Evolutionary conservation across 495 filamentous ascomycete species (phyloP), one percentile per base, ranked within the genome.

Genomic region (Pseudotulostoma volvatum): DNA sequence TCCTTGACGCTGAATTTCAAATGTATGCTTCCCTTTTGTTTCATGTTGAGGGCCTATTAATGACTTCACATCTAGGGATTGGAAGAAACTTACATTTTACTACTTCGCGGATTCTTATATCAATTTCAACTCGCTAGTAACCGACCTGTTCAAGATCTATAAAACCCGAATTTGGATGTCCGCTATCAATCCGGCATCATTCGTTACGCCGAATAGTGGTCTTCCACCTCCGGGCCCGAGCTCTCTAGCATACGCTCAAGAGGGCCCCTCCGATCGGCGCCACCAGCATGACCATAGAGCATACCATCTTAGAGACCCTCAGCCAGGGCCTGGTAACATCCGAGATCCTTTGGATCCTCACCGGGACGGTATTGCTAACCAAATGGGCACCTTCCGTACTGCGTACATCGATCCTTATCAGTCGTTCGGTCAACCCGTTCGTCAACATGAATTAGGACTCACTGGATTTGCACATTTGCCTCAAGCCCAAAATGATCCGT

Each of bases 81-180:
- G 84, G 81, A 93, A 95, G 57, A 97, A 97, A 51, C 63, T 97
- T 38, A 97, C 92, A 0, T 95, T 93, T 59, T 97, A 93, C 67
- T 97, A 96, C 57, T 96, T 93, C 47, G 90, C 90, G 39, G 87
- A 95, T 50, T 76, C 83, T 0, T 97, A 97, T 55, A 93, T 97
- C 67, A 94, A 96, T 59, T 97, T 97, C 67, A 97, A 96, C 56
- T 81, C 83, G 0, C 71, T 97, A 13, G 88, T 97, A 42, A 93
- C 85, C 0, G 92, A 96, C 56, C 70, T 97, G 16, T 97, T 96
- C 70, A 95, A 95, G 53, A 86, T 94, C 42, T 97, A 93, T 66
- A 97, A 97, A 64, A 93, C 87, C 14, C 74, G 90, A 38, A 96
- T 97, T 53, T 97, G 90, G 90, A 93, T 97, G 86, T 94, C 86